Evolutionary conservation across 106 monocot genomes (phyloP), one percentile per base, ranked within the genome.

Genomic region (Dendrobium chrysotoxum): DNA sequence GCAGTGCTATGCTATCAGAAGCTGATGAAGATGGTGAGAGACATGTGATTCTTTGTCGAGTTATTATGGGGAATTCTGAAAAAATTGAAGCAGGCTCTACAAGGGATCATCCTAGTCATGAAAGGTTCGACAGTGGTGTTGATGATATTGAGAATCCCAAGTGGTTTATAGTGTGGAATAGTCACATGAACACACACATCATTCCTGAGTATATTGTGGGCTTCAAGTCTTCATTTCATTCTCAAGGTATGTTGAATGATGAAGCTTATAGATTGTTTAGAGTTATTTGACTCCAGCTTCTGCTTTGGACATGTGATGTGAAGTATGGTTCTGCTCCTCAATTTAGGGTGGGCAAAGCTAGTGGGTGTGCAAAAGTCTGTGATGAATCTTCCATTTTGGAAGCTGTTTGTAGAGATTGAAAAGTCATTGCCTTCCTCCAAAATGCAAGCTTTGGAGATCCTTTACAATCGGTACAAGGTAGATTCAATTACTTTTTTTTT

Each of bases 161-260:
- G 28, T 80, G 89, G 91, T 89, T 84, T 74, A 50, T 93, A 4
- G 80, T 93, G 11, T 91, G 93, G 93, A 83, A 76, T 57, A 85
- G 67, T 8, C 82, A 91, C 65, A 89, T 87, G 89, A 86, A 87
- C 84, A 84, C 84, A 0, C 89, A 87, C 75, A 87, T 93, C 35
- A 78, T 85, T 53, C 90, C 93, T 0, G 87, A 83, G 64, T 91
- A 82, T 76, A 73, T 93, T 71, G 88, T 91, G 75, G 91, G 83
- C 80, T 93, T 86, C 80, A 88, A 81, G 81, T 65, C 72, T 16
- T 71, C 83, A 31, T 70, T 35, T 31, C 73, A 55, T 28, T 53
- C 45, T 23, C 76, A 77, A 67, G 53, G 39, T 74, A 6, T 74
- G 40, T 4, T 72, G 0, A 5, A 40, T 12, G 26, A 40, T 12